Base-by-base conservation (phyloP, 2,329 filamentous ascomycete genomes). In the Paramyrothecium roridum region DNA sequence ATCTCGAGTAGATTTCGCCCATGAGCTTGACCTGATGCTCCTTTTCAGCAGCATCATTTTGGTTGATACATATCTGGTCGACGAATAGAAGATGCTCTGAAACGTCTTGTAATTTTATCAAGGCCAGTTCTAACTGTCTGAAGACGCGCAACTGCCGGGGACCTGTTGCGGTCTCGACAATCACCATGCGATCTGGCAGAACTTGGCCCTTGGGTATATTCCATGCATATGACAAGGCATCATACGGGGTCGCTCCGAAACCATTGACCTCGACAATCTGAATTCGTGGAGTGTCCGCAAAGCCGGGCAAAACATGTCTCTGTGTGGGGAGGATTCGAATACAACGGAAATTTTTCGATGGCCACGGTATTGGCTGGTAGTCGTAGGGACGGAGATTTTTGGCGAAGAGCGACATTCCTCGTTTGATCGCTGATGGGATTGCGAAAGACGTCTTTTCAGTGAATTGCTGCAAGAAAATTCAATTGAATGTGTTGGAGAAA, bases 1-100 rank as follows among this genome's bases (percentile, higher is more conserved):
- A 66, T 8, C 48, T 52, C 0, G 60, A 40, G 57, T 70, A 72
- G 3, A 71, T 69, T 30, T 60, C 61, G 2, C 56, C 57, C 69
- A 72, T 71, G 37, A 68, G 55, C 19, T 34, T 43, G 1, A 71
- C 68, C 54, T 70, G 69, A 3, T 50, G 30, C 12, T 57, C 57
- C 45, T 67, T 68, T 46, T 71, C 68, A 0, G 45, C 40, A 0
- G 52, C 16, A 13, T 67, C 54, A 6, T 26, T 8, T 53, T 71
- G 67, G 55, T 71, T 61, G 60, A 71, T 70, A 55, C 69, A 65
- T 12, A 70, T 61, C 20, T 70, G 67, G 48, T 72, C 69, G 1
- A 68, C 59, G 52, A 69, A 72, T 3, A 72, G 23, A 19, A 58
- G 63, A 7, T 58, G 57, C 1, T 55, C 26, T 0, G 56, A 46